Evolutionary conservation across 2,329 filamentous ascomycete species (phyloP).

Genomic region (Pseudonectria buxi): DNA sequence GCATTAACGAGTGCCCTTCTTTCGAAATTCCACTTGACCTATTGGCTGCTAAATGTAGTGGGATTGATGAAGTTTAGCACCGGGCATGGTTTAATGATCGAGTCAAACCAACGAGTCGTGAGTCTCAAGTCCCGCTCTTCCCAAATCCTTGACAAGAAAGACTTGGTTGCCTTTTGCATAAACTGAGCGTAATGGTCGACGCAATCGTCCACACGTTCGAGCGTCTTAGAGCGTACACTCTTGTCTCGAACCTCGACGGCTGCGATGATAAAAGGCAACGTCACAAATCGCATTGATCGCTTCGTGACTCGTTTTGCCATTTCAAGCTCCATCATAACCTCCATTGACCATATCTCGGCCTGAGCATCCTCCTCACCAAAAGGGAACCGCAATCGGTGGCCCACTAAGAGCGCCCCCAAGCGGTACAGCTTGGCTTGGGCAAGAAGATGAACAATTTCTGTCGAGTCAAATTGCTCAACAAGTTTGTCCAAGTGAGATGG

Average conservation of each 20-base stretch:
- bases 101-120: constrained; percentile 1
- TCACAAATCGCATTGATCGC: not conserved
- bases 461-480: not conserved
- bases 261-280: constrained; percentile 1
- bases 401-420: constrained; percentile 1
- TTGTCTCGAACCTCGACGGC: constrained; percentile 1
- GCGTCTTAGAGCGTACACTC: not conserved
- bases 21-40: not conserved
- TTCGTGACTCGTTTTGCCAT: constrained; percentile 1
- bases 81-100: not conserved
- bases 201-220: not conserved
- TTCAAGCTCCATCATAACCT: constrained; percentile 1
- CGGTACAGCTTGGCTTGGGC: constrained; percentile 1
- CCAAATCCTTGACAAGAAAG: not conserved
- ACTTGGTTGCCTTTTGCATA: constrained; percentile 1
- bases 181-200: not conserved
- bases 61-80: not conserved
- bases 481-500: not conserved
- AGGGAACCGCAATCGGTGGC: constrained; percentile 1
- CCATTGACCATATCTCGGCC: constrained; percentile 1
- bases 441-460: constrained; percentile 1
- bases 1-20: too few species aligned
- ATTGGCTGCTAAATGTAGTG: too few species aligned
- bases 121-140: not conserved
- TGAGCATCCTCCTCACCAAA: constrained; percentile 1